Base-by-base conservation (phyloP, 2,329 filamentous ascomycete genomes). In the Dothistroma septosporum region DNA sequence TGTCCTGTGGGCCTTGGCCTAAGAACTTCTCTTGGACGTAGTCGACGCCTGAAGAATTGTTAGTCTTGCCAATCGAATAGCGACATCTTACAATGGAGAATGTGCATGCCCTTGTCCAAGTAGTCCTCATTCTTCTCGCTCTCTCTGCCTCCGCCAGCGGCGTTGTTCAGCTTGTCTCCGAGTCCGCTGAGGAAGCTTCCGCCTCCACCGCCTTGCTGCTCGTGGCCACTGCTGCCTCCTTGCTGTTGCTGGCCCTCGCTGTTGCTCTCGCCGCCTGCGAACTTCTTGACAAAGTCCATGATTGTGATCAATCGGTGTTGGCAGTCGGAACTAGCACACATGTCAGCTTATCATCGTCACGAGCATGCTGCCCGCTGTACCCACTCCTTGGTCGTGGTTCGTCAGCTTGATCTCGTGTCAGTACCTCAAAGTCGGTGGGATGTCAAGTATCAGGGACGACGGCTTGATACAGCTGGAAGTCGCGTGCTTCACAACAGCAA, bases 51-150 rank as follows among this genome's bases (percentile, higher is more conserved):
- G 64, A 12, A 14, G 14, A 16, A 53, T 59, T 19, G 52, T 62
- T 32, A 63, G 65, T 19, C 7, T n/a, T 52, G 12, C 16, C 16
- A 14, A 28, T 24, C 47, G 32, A 48, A 54, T 61, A 48, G 33
- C 37, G 32, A 22, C 19, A 55, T 28, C 24, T 28, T 28, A 47
- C n/a, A 24, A 2, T 33, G 9, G 6, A 4, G 19, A 14, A 5
- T 22, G 32, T 48, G 50, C 69, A 53, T 74, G 91, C 89, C 87
- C 79, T 94, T 94, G 78, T 94, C 90, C 56, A 94, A 83, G n/a
- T 75, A 77, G 71, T 93, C 68, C 76, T 94, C 90, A 68, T 92
- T 89, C 83, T 91, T 87, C 83, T 93, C 66, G 54, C 90, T 86
- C 75, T 89, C 79, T 35, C 76, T 76, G 41, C 90, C 90, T 57